Conservation (phyloP, 1,284 basidiomycete species). For the Moesziomyces antarcticus region DNA sequence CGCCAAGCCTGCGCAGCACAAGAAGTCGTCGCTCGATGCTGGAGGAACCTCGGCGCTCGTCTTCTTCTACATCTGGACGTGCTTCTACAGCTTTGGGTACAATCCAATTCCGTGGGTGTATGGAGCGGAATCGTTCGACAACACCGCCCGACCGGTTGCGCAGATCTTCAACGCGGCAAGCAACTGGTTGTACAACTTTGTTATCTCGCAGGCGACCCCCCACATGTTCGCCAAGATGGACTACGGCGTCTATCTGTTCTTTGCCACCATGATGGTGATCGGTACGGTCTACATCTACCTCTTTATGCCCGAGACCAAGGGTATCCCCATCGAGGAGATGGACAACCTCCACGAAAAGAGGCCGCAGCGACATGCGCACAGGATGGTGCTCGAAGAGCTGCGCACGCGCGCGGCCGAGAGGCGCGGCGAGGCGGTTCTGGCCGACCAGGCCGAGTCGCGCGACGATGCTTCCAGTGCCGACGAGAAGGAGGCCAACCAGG, state of each 20-base stretch:
- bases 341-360: slow-evolving; percentile 36
- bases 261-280: slow-evolving; percentile 75
- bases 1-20: slow-evolving; percentile 28
- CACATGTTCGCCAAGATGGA: slow-evolving; percentile 60
- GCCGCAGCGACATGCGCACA: slow-evolving; percentile 26
- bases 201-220: slow-evolving; percentile 60
- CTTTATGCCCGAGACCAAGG: slow-evolving; percentile 79
- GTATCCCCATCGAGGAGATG: slow-evolving; percentile 79
- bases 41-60: slow-evolving; percentile 39
- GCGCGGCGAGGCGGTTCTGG: slow-evolving; percentile 15
- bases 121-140: slow-evolving; percentile 79
- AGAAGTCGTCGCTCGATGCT: slow-evolving; percentile 13
- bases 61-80: slow-evolving; percentile 59
- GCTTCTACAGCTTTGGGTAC: slow-evolving; percentile 50
- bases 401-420: slow-evolving; percentile 15
- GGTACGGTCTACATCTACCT: slow-evolving; percentile 73
- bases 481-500: slow-evolving; percentile 26
- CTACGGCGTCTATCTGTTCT: slow-evolving; percentile 76
- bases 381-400: slow-evolving; percentile 27
- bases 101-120: slow-evolving; percentile 61
- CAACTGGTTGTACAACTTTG: slow-evolving; percentile 84
- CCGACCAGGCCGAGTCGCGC: slow-evolving; percentile 2
- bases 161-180: slow-evolving; percentile 83
- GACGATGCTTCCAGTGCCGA: slow-evolving; percentile 7
- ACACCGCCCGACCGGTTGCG: slow-evolving; percentile 83